phyloP scores from a whole-genome alignment of 805 yeast species.

The Blastobotrys parvus region DNA sequence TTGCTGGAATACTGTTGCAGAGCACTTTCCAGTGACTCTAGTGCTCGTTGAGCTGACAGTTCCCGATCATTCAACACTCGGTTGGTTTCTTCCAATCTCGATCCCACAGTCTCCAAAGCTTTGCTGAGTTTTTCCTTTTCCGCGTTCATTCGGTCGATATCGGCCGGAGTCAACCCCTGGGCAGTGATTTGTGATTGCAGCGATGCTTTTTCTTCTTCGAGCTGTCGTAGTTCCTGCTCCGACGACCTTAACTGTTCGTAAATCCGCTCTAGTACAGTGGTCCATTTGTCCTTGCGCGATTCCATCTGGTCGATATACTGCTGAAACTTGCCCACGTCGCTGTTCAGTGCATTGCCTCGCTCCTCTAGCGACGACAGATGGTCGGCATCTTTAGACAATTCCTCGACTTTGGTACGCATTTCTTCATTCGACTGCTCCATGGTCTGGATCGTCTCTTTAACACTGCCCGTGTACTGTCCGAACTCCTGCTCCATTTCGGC shows the following conservation, averaged over 20 bases:
- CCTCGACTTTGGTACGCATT: constrained; percentile 34
- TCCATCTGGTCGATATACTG: constrained; percentile 65
- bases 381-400: constrained; percentile 37
- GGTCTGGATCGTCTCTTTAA: constrained; percentile 38
- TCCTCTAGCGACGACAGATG: constrained; percentile 44
- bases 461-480: constrained; percentile 40
- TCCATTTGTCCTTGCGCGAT: constrained; percentile 59
- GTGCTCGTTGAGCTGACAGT: constrained; percentile 39
- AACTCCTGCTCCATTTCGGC: constrained; percentile 51
- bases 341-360: constrained; percentile 55
- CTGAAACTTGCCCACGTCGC: constrained; percentile 61
- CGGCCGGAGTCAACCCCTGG: constrained; percentile 53
- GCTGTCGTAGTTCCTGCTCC: constrained; percentile 33
- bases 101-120: constrained; percentile 40
- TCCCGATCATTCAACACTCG: constrained; percentile 43
- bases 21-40: constrained; percentile 43
- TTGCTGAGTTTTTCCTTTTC: constrained; percentile 54
- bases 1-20: constrained; percentile 49
- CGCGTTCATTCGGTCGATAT: constrained; percentile 52
- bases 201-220: constrained; percentile 36
- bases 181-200: constrained; percentile 36
- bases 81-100: constrained; percentile 39
- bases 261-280: constrained; percentile 46
- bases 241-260: constrained; percentile 43
- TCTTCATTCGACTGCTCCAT: constrained; percentile 35